A percentile compares a stretch with the other conserved stretches of the same genome.
Evolutionary conservation across 148 eudicot genomes (phyloP).

Genomic region (Chenopodium quinoa): DNA sequence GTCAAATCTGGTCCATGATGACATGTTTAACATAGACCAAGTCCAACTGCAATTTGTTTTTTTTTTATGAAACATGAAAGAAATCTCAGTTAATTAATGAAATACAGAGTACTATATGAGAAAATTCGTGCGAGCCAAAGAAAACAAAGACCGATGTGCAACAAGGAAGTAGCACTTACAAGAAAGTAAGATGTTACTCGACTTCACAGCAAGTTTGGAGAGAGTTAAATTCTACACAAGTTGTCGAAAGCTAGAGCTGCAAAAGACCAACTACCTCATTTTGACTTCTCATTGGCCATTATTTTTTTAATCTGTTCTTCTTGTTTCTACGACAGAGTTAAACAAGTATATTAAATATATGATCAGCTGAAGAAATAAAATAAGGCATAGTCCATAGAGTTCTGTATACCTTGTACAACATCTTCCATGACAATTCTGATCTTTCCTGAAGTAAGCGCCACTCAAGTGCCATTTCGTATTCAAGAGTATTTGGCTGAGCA

Average conservation of each 20-base stretch:
- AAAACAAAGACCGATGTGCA: neutral
- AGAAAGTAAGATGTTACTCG: neutral
- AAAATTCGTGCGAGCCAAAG: neutral
- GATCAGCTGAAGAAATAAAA: neutral
- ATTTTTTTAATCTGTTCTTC: slow-evolving; percentile 40
- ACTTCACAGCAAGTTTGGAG: neutral
- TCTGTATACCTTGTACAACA: slow-evolving; percentile 43
- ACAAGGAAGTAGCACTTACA: neutral
- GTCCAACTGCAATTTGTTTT: too few species aligned
- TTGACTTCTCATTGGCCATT: slow-evolving; percentile 38
- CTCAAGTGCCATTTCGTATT: slow-evolving; percentile 75
- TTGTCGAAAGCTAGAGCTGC: neutral
- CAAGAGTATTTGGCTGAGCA: slow-evolving; percentile 66
- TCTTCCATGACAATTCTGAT: slow-evolving; percentile 45
- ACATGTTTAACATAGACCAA: neutral
- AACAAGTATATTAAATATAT: slow-evolving; percentile 1
- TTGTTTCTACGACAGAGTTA: slow-evolving; percentile 41
- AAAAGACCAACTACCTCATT: slow-evolving; percentile 16
- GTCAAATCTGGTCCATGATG: neutral
- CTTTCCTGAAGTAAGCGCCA: slow-evolving; percentile 64
- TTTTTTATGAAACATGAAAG: neutral
- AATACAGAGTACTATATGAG: too few species aligned
- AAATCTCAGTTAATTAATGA: neutral
- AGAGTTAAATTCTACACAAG: neutral
- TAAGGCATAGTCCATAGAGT: neutral